A percentile compares a stretch with the other conserved stretches of the same genome.
Conservation (phyloP, 2,329 filamentous ascomycete genomes). For the Thielaviopsis cerberus region DNA sequence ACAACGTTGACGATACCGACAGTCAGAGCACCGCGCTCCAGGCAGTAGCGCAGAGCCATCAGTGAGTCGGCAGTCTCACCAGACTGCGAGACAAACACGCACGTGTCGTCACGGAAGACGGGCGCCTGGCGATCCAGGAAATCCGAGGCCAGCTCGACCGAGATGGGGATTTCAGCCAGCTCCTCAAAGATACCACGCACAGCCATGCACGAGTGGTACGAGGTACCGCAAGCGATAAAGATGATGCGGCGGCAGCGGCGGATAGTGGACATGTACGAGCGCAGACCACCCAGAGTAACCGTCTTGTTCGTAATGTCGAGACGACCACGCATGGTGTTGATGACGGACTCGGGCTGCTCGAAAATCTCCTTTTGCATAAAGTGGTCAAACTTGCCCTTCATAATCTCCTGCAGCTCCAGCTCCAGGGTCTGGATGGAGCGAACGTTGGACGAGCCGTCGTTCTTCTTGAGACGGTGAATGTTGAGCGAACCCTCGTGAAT, state of each 20-base stretch:
- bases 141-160: constrained; percentile 91
- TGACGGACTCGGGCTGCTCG: constrained; percentile 95
- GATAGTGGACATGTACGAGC: constrained; percentile 92
- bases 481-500: constrained; percentile 98
- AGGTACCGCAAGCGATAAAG: constrained; percentile 96
- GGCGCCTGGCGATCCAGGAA: constrained; percentile 93
- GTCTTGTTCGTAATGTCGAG: constrained; percentile 84
- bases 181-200: constrained; percentile 96
- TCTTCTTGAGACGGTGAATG: constrained; percentile 95
- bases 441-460: constrained; percentile 89
- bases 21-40: constrained; percentile 90
- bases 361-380: constrained; percentile 99
- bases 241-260: constrained; percentile 93
- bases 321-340: constrained; percentile 99
- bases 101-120: constrained; percentile 98
- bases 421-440: constrained; percentile 96
- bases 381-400: constrained; percentile 99
- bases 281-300: constrained; percentile 85
- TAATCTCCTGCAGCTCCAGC: constrained; percentile 98
- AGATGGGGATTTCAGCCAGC: constrained; percentile 90
- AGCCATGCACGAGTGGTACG: constrained; percentile 98
- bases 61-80: constrained; percentile 96
- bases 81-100: constrained; percentile 96
- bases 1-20: constrained; percentile 98
- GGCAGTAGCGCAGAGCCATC: constrained; percentile 90